Base-by-base conservation (phyloP, 2,329 filamentous ascomycete genomes). In the Westerdykella aurantiaca region DNA sequence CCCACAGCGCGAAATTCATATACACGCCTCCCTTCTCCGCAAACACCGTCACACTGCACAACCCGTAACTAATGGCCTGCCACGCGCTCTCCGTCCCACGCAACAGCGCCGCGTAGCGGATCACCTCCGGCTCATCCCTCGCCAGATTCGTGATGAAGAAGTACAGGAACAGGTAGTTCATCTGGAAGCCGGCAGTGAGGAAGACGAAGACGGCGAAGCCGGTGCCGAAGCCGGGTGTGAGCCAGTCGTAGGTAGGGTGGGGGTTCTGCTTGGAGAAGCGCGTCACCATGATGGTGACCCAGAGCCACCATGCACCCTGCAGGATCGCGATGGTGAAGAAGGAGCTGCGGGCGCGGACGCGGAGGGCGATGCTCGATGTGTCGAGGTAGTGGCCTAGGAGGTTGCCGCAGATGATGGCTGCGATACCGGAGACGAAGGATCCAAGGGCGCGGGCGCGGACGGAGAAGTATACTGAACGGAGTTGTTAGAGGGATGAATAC, bases 131-230 rank as follows among this genome's bases (percentile, higher is more conserved):
- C 40, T 85, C 74, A 5, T 74, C 71, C 4, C 71, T 64, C 1
- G 85, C 81, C 2, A 88, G 61, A 52, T 86, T 82, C 4, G 79
- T 76, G 9, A 88, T 77, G 46, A 88, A 71, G 55, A 88, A 88
- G 67, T 87, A 86, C 72, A 87, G 64, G 60, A 81, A 87, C 50
- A 87, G 72, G 58, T 88, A 88, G 61, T 88, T 88, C 6, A 86
- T 52, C 64, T 88, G 84, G 53, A 88, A 88, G 0, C 81, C 79
- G 10, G 79, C 66, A 0, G 81, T 80, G 52, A 85, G 74, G 52
- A 88, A 78, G 5, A 88, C 56, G 61, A 84, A 88, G 14, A 86
- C 71, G 0, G 75, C 78, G 52, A 88, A 88, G 0, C 75, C 81
- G 33, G 73, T 72, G 0, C 83, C 83, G 43, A 88, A 88, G 0